Evolutionary conservation across 2,329 filamentous ascomycete species (phyloP).

Genomic region (Triangularia setosa): DNA sequence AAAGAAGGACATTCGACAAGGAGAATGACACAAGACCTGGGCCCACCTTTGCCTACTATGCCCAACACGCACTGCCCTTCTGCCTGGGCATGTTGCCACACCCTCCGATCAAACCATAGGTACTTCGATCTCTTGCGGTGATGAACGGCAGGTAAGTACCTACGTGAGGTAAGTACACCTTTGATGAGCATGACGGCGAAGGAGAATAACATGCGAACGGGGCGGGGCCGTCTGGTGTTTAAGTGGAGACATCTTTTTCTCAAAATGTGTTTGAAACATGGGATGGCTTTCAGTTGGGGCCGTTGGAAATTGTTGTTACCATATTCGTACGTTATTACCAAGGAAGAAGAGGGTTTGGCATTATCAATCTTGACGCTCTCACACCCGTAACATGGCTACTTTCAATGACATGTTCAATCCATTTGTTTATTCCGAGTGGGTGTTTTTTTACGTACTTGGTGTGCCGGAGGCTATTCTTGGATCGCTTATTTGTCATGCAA

Average conservation of each 20-base stretch:
- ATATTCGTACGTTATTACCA: neutral
- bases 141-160: neutral
- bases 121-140: neutral
- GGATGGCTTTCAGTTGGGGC: neutral
- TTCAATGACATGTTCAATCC: no score
- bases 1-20: neutral
- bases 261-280: neutral
- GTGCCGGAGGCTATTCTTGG: neutral
- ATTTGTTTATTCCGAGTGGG: no score
- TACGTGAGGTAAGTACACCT: no score
- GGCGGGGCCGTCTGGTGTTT: neutral
- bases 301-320: neutral
- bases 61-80: neutral
- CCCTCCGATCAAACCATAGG: neutral
- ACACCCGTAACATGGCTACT: no score
- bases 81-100: neutral
- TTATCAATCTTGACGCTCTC: neutral
- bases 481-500: neutral
- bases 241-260: neutral
- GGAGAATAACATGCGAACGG: neutral
- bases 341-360: neutral
- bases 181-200: neutral
- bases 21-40: neutral
- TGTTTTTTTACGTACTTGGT: neutral
- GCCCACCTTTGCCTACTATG: neutral